Base-by-base conservation (phyloP, 306 rosid genomes). In the Trifolium dubium region DNA sequence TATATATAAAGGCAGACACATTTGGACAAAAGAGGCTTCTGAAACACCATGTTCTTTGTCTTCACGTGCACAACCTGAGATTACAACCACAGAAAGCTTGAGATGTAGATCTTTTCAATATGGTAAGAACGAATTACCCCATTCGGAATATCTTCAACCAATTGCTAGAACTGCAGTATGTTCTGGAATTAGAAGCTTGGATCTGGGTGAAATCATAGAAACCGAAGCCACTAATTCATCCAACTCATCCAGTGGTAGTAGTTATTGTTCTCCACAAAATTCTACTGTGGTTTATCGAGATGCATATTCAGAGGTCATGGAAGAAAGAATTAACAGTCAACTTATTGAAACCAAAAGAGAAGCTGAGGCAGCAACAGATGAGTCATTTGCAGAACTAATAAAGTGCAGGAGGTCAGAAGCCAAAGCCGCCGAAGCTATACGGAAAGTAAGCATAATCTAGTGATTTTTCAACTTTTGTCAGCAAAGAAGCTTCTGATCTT, bases 11-110 rank as follows among this genome's bases (percentile, higher is more conserved):
- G 93, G 93, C 77, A 90, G 79, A 78, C 93, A 80, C 77, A 44
- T 91, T 8, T 88, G 97, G 97, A 90, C 97, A 10, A 85, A 92
- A 80, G 92, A 89, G 69, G 89, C 97, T 79, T 82, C 90, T 37
- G 90, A 83, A 71, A 82, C 39, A 73, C 79, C 86, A 51, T 77
- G 79, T 78, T 81, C 82, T 70, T 40, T 75, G 34, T 66, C 95
- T 56, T 78, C 82, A 14, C 71, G 71, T 65, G 8, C 79, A 68
- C 88, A 80, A 72, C 82, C 78, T 7, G 84, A 83, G 69, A 84
- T 43, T 78, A 70, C 56, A 60, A 44, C 75, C 55, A 64, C 77
- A 29, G 88, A 79, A 60, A 79, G 15, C 44, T 76, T 78, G 71
- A 74, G 81, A 68, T 61, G 73, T 69, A 60, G 58, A 49, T 86